A percentile compares a stretch with the other conserved stretches of the same genome.
These are phyloP conservation scores for Aspergillus amoenus DNA, from an alignment of 2,329 filamentous ascomycete genomes.

Conservation along the genomic window DNA sequence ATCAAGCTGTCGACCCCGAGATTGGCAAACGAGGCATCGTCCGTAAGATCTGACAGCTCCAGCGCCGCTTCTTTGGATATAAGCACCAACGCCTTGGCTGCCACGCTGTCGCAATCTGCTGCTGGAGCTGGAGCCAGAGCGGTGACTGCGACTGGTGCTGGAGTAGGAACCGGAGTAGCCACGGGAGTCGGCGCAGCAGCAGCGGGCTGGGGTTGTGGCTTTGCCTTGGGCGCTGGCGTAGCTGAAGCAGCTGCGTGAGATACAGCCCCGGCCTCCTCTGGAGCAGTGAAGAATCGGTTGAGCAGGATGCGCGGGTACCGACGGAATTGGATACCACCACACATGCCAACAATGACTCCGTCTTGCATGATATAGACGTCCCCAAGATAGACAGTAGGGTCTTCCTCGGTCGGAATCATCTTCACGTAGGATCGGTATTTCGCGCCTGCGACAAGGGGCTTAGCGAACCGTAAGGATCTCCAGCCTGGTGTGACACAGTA, in stretches of 20 bases:
- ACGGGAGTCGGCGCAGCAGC: background rate
- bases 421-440: constrained; percentile 33
- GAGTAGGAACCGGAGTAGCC: background rate
- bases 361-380: constrained; percentile 43
- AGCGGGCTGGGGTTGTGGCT: background rate
- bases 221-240: background rate
- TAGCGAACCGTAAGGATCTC: constrained; percentile 24
- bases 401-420: constrained; percentile 30
- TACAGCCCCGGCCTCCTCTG: background rate
- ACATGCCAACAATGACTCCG: constrained; percentile 32
- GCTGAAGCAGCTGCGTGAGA: background rate
- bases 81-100: constrained; percentile 21
- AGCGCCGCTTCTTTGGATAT: constrained; percentile 31
- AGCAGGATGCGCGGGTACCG: constrained; percentile 23
- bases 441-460: constrained; percentile 22
- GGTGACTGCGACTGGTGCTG: background rate
- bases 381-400: constrained; percentile 34
- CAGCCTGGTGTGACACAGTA: constrained; percentile 9
- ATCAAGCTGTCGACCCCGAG: constrained; percentile 39
- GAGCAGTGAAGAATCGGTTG: constrained; percentile 19
- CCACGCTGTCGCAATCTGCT: background rate
- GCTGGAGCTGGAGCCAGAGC: background rate
- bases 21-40: constrained; percentile 27
- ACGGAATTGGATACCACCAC: constrained; percentile 37
- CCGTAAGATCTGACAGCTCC: constrained; percentile 23